A percentile compares a stretch with the other conserved stretches of the same genome.
Evolutionary conservation across 345 rosid species (phyloP).

Genomic region (Acer saccharum): DNA sequence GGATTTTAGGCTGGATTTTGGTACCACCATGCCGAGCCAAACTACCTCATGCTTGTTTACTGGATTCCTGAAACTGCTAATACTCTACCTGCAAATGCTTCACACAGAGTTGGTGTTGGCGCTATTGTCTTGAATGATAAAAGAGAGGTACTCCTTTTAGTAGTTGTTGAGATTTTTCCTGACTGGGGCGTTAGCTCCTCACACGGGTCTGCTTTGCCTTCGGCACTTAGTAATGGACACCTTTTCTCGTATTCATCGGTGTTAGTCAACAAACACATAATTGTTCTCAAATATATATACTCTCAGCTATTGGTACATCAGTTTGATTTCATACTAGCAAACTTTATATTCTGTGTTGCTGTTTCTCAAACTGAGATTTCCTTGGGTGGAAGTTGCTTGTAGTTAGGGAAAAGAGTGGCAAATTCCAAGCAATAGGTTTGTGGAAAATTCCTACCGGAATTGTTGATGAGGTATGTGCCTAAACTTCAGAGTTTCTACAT

Average conservation of each 20-base stretch:
- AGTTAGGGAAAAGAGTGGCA: constrained; percentile 80
- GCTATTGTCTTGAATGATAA: constrained; percentile 69
- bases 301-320: neutral
- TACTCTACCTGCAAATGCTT: constrained; percentile 77
- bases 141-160: constrained; percentile 56
- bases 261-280: neutral
- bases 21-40: constrained; percentile 86
- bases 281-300: neutral
- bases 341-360: neutral
- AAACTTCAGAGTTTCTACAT: constrained; percentile 1
- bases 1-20: constrained; percentile 64
- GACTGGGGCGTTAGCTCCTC: neutral
- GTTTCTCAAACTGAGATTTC: constrained; percentile 17
- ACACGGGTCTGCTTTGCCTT: too few relatives aligned
- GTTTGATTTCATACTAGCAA: neutral
- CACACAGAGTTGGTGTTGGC: constrained; percentile 74
- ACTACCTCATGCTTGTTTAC: constrained; percentile 75
- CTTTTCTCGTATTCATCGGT: neutral
- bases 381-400: constrained; percentile 57
- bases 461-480: constrained; percentile 66
- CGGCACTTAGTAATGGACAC: neutral
- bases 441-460: constrained; percentile 94
- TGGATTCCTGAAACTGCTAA: constrained; percentile 71
- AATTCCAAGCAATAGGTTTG: constrained; percentile 46
- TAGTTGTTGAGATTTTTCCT: neutral